Base-by-base conservation (phyloP, 768 basidiomycete genomes). In the Podaxis sp. region DNA sequence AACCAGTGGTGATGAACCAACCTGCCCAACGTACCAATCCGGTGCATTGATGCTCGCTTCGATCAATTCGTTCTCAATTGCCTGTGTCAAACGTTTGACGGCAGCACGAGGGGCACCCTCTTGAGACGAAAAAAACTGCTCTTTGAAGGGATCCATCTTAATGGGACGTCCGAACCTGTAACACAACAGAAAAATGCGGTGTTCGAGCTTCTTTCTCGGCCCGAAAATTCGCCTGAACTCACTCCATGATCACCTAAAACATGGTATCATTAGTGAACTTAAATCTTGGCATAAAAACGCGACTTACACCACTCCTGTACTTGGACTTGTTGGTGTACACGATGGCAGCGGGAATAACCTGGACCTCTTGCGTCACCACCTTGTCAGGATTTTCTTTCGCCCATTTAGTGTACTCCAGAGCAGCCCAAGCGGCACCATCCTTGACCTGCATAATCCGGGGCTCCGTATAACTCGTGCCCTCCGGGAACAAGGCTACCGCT, bases 301-400 rank as follows among this genome's bases (percentile, higher is more conserved):
- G 67, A 79, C 92, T 77, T 63, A 95, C 96, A 67, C 86, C 77
- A 72, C 94, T 96, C 65, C 96, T 83, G 72, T 99, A 99, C 79
- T 96, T 96, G 39, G 90, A 87, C 75, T 99, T 99, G 78, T 98
- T 89, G 61, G 93, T 94, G 74, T 99, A 99, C 13, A 94, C 93
- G 65, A 99, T 95, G 4, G 92, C 87, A 22, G 88, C 86, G 6
- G 96, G 95, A 42, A 96, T 77, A 66, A 98, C 84, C 28, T 82
- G 77, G 3, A 92, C 83, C 24, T 83, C 81, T 67, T 82, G 75
- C 38, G 72, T 67, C 38, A 74, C 68, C 0, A 76, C 79, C 57
- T 74, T 72, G 64, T 79, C 79, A 28, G 84, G 80, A 68, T 87
- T 79, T 61, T 87, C 85, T 64, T 76, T 77, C 40, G 85, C 79